phyloP scores from a whole-genome alignment of 495 filamentous ascomycete genomes.

The Hypoxylon fuscum region DNA sequence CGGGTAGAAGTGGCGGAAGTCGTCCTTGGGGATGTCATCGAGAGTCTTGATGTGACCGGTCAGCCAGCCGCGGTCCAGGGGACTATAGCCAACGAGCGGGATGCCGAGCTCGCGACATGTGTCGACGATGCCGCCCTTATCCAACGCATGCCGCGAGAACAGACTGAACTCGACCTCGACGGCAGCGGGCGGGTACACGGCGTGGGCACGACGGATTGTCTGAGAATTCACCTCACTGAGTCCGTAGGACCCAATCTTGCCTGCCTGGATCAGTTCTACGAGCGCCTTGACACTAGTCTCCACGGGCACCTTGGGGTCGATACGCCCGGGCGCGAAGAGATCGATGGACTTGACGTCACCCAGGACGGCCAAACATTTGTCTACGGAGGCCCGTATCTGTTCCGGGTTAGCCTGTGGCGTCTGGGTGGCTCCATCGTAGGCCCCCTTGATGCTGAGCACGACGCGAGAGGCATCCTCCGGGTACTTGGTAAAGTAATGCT shows the following conservation, averaged over 20 bases:
- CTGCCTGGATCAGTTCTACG: conserved; percentile 72
- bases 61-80: conserved; percentile 40
- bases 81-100: conserved; percentile 70
- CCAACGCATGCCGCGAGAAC: conserved; percentile 54
- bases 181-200: conserved; percentile 71
- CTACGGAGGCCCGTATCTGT: conserved; percentile 70
- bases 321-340: conserved; percentile 78
- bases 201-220: conserved; percentile 76
- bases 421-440: conserved; percentile 48
- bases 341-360: conserved; percentile 81
- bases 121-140: conserved; percentile 76
- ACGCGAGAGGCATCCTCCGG: conserved; percentile 73
- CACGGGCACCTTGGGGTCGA: conserved; percentile 67
- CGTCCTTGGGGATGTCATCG: conserved; percentile 54
- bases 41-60: conserved; percentile 69
- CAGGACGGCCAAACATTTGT: conserved; percentile 68
- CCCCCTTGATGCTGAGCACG: conserved; percentile 71
- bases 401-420: conserved; percentile 66
- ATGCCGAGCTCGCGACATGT: conserved; percentile 77
- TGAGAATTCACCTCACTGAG: conserved; percentile 75
- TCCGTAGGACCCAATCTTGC: conserved; percentile 80
- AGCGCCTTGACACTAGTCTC: conserved; percentile 62
- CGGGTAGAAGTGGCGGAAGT: conserved; percentile 69
- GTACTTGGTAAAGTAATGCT: conserved; percentile 68
- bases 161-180: conserved; percentile 73